Evolutionary conservation across 371 early-diverging fungal species (phyloP).

Genomic region (Enteropsectra breve): DNA sequence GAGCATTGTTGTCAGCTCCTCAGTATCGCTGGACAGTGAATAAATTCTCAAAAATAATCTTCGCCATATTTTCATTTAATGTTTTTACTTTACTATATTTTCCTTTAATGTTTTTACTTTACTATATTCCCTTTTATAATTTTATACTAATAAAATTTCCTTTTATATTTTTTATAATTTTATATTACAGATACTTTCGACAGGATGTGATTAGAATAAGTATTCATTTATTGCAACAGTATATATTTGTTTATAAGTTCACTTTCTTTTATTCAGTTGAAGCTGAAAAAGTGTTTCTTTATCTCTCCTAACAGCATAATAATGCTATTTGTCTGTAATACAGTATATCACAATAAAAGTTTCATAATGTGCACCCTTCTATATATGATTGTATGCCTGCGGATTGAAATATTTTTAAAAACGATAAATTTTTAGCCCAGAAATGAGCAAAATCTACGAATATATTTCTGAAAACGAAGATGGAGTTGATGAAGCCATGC

Average conservation of each 20-base stretch:
- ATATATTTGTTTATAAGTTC: background rate
- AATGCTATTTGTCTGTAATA: too few species aligned
- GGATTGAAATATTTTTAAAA: too few species aligned
- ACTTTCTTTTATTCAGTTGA: background rate
- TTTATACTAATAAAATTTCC: background rate
- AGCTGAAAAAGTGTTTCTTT: background rate
- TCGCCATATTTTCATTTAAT: too few species aligned
- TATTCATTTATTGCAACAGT: background rate
- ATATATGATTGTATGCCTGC: too few species aligned
- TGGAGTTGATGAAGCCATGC: slow-evolving; percentile 53
- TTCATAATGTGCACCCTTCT: too few species aligned
- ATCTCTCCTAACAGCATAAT: background rate
- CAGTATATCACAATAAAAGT: too few species aligned
- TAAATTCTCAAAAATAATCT: too few species aligned
- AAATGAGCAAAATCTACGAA: slow-evolving; percentile 35
- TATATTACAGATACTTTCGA: background rate
- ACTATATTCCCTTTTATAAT: background rate
- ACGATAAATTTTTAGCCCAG: too few species aligned
- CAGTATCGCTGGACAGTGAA: too few species aligned
- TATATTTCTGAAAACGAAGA: slow-evolving; percentile 48
- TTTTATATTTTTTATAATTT: background rate
- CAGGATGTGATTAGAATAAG: background rate
- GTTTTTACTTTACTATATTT: background rate
- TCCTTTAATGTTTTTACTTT: background rate
- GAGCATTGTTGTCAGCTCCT: background rate